phyloP scores from a whole-genome alignment of 306 rosid genomes.

The Prunus fruticosa region DNA sequence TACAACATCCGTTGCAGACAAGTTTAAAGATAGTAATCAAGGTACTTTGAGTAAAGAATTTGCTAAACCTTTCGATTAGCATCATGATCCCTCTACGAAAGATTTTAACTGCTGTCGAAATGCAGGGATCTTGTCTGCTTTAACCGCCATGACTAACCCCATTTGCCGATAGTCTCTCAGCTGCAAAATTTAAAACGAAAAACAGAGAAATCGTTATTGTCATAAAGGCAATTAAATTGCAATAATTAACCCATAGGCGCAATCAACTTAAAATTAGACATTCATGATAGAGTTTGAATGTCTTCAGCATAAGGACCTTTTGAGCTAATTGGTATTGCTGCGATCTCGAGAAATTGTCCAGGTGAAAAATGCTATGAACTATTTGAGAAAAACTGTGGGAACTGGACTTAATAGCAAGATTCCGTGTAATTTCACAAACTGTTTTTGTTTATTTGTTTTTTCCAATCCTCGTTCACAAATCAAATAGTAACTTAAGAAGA shows the following conservation, averaged over 20 bases:
- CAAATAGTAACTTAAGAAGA: not conserved
- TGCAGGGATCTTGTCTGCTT: slow-evolving; percentile 48
- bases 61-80: not conserved
- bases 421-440: not conserved
- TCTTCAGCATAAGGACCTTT: not conserved
- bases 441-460: too few relatives aligned
- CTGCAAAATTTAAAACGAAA: slow-evolving; percentile 37
- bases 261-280: not conserved
- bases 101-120: slow-evolving; percentile 60
- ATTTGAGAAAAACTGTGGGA: not conserved
- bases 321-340: not conserved
- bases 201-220: not conserved
- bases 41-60: not conserved
- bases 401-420: not conserved
- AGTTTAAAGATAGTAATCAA: not conserved
- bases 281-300: not conserved
- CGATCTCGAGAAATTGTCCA: not conserved
- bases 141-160: slow-evolving; percentile 65
- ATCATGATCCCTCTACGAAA: slow-evolving; percentile 40
- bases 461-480: not conserved
- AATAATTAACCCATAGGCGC: too few relatives aligned
- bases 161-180: slow-evolving; percentile 46
- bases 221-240: not conserved
- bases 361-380: not conserved
- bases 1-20: not conserved